Percentiles rank a stretch among this genome's conserved stretches.
Evolutionary conservation across 23 red algal genomes (phyloP).

Genomic region (Porphyridium purpureum): DNA sequence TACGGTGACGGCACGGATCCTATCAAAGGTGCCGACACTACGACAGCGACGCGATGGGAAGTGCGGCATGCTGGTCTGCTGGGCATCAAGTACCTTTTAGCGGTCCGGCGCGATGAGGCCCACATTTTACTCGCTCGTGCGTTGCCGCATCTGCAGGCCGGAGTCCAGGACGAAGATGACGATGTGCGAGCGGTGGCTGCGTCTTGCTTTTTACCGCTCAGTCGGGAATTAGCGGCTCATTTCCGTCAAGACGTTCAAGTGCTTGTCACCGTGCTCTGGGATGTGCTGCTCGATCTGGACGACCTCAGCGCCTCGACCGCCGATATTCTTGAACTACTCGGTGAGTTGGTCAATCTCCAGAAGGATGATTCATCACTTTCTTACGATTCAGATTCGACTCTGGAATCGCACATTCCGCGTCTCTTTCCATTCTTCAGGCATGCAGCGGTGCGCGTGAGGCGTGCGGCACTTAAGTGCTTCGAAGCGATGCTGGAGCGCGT

Average conservation of each 20-base stretch:
- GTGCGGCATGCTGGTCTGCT: slow-evolving; percentile 75
- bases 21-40: no score
- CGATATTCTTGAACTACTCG: slow-evolving; percentile 34
- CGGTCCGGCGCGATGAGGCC: slow-evolving; percentile 36
- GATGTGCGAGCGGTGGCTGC: slow-evolving; percentile 71
- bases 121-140: slow-evolving; percentile 24
- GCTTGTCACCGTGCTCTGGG: slow-evolving; percentile 49
- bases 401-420: slow-evolving; percentile 18
- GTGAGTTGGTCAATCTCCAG: no score
- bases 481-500: slow-evolving; percentile 22
- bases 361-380: no score
- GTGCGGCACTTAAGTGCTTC: slow-evolving; percentile 35
- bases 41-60: slow-evolving; percentile 33
- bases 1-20: no score
- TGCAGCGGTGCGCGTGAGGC: slow-evolving; percentile 25
- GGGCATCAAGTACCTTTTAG: slow-evolving; percentile 67
- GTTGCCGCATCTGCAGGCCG: slow-evolving; percentile 16
- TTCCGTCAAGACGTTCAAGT: slow-evolving; percentile 9
- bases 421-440: slow-evolving; percentile 57
- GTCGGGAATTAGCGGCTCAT: no score
- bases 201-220: slow-evolving; percentile 9
- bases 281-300: slow-evolving; percentile 44
- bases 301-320: slow-evolving; percentile 70
- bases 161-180: slow-evolving; percentile 54
- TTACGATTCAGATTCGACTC: slow-evolving; percentile 6